Base-by-base conservation (phyloP, 148 eudicot species). In the Rhododendron williamsianum region DNA sequence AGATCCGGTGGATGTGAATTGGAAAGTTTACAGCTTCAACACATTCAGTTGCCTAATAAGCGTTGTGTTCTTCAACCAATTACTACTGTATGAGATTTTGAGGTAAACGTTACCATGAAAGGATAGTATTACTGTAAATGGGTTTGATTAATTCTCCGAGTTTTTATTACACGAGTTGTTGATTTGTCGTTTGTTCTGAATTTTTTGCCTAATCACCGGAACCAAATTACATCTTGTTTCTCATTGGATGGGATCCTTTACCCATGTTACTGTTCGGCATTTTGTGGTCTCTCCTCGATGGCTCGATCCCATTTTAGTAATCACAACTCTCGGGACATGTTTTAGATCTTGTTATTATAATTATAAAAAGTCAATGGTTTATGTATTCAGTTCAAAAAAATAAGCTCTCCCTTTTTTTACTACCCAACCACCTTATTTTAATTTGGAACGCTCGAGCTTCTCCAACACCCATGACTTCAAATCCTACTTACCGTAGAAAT, bases 1-100 rank as follows among this genome's bases (percentile, higher is more conserved):
- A 91, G 96, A 85, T 90, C 91, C 1, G 88, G 90, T 67, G 94
- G 92, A 30, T 86, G 67, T 43, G 90, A 90, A 82, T 85, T 93
- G 86, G 60, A 87, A 87, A 52, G 82, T 36, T 91, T 94, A 82
- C 94, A 91, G 84, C 84, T 94, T 71, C 89, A 91, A 87, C 78
- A 58, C 81, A 77, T 89, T 78, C 88, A 88, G 23, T 45, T 78
- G 41, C 83, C 85, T 1, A 77, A 49, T 38, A 78, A 73, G 36
- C 76, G 16, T 71, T 27, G 76, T 71, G 76, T 69, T 36, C 78
- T 76, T 45, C 78, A 84, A 52, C 82, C 88, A 67, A 69, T 86
- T 43, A 81, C 86, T 51, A 85, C 91, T 85, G 90, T 90, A 49
- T 88, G 84, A 87, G 4, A 73, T 10, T 65, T 30, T 71, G 76